Evolutionary conservation across 345 rosid species (phyloP).

Genomic region (Aquilaria malaccensis): DNA sequence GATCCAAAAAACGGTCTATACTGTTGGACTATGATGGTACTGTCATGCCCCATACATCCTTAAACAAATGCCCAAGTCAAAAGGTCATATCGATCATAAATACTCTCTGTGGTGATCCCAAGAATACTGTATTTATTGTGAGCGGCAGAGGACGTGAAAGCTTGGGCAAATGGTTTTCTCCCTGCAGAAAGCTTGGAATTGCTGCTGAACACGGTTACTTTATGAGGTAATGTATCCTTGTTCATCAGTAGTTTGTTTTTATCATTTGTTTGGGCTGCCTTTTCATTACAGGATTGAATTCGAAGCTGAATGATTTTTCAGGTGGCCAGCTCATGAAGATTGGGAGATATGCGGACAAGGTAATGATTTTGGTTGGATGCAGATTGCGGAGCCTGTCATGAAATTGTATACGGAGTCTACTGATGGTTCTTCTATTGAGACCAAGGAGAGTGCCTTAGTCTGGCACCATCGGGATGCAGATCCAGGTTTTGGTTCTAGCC

Average conservation of each 20-base stretch:
- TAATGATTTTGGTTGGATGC: conserved; percentile 61
- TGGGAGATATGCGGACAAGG: conserved; percentile 51
- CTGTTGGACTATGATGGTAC: conserved; percentile 73
- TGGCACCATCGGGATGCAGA: conserved; percentile 82
- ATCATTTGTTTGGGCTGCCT: background rate
- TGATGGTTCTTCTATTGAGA: conserved; percentile 64
- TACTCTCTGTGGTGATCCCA: conserved; percentile 42
- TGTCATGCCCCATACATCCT: conserved; percentile 59
- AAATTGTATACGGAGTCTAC: conserved; percentile 64
- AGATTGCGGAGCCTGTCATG: conserved; percentile 69
- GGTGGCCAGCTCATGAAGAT: conserved; percentile 39
- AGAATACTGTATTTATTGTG: conserved; percentile 53
- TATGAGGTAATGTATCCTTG: conserved; percentile 37
- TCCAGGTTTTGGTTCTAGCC: conserved; percentile 65
- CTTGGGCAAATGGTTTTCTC: conserved; percentile 59
- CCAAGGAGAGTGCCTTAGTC: conserved; percentile 66
- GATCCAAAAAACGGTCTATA: conserved; percentile 57
- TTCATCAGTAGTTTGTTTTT: background rate
- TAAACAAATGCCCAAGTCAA: conserved; percentile 51
- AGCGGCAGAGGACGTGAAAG: conserved; percentile 68
- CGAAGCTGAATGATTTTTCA: conserved; percentile 16
- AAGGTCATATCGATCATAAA: conserved; percentile 47
- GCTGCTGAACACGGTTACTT: conserved; percentile 72
- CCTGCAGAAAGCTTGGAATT: conserved; percentile 54
- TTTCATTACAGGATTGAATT: background rate